These are phyloP conservation scores for Taxawa tesnikishii DNA, from an alignment of 2,329 filamentous ascomycete genomes.

Conservation along the genomic window DNA sequence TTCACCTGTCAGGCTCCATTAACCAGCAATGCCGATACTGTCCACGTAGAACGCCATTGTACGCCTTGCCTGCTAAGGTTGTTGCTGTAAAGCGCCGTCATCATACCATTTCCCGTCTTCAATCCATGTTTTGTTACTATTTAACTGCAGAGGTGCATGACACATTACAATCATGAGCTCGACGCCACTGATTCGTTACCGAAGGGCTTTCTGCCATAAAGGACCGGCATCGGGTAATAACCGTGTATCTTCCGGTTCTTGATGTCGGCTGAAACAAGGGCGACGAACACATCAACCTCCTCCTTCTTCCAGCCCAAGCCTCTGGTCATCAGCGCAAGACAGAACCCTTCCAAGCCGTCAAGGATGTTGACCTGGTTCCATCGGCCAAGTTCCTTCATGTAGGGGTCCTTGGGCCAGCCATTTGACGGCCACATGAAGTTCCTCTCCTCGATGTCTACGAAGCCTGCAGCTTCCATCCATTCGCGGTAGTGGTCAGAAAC, in stretches of 20 bases:
- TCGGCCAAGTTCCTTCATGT: slow-evolving; percentile 37
- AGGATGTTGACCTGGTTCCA: slow-evolving; percentile 30
- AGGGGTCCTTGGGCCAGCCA: slow-evolving; percentile 34
- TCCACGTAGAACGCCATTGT: too few species aligned
- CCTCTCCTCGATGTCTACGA: slow-evolving; percentile 28
- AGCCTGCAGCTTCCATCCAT: slow-evolving; percentile 28
- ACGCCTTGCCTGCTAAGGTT: too few species aligned
- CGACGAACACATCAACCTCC: slow-evolving; percentile 31
- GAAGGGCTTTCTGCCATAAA: slow-evolving; percentile 19
- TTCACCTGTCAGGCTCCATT: too few species aligned
- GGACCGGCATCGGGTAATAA: slow-evolving; percentile 25
- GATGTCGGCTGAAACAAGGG: slow-evolving; percentile 20
- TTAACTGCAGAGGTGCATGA: too few species aligned
- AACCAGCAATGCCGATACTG: too few species aligned
- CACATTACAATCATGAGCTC: not conserved
- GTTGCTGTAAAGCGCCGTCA: too few species aligned
- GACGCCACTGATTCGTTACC: slow-evolving; percentile 8
- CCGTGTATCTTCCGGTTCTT: slow-evolving; percentile 22
- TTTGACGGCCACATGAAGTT: slow-evolving; percentile 30
- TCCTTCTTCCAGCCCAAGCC: slow-evolving; percentile 28
- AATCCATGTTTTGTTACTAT: too few species aligned
- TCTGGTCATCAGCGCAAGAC: slow-evolving; percentile 27
- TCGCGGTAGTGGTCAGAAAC: slow-evolving; percentile 23
- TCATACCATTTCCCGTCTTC: too few species aligned
- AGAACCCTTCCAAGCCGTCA: slow-evolving; percentile 29